Base-by-base conservation (phyloP, 257 asterid species). In the Solanum verrucosum region DNA sequence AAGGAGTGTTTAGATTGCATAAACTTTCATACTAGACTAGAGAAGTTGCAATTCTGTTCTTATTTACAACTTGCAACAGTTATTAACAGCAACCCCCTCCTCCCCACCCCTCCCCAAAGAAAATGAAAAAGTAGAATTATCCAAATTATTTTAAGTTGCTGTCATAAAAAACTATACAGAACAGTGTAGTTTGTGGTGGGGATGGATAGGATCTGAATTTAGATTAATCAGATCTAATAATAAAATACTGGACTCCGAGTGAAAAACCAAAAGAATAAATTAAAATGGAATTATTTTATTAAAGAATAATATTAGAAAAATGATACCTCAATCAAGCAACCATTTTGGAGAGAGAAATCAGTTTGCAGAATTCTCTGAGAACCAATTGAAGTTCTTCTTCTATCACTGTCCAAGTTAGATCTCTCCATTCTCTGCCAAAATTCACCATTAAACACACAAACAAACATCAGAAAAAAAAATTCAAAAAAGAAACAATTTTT, bases 351-450 rank as follows among this genome's bases (percentile, higher is more conserved):
- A 74, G 95, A 92, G 86, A 87, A 88, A 60, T 92, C 93, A 83
- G 90, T 87, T 68, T 59, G 92, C 89, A 93, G 86, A 88, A 90
- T 93, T 73, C 92, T 96, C 9, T 93, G 97, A 87, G 98, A 95
- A 88, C 95, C 92, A 75, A 90, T 89, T n/a, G 99, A 95, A 59
- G 91, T 91, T 90, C 95, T 91, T 89, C 98, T 92, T 87, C 95
- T 91, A 84, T 95, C 98, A 93, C 89, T 86, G 86, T 87, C 88
- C 74, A 34, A 88, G 87, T 92, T 91, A 14, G 88, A 90, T 84
- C 84, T 92, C 91, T 94, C 95, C 98, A 96, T 93, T 85, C 84
- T 88, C 98, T 96, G 96, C 91, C 91, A 91, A 82, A 86, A 60
- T 59, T 33, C 84, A 88, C 74, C 83, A 86, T 21, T 18, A 7